Base-by-base conservation (phyloP, 768 basidiomycete species). In the Tylopilus rubrobrunneus region DNA sequence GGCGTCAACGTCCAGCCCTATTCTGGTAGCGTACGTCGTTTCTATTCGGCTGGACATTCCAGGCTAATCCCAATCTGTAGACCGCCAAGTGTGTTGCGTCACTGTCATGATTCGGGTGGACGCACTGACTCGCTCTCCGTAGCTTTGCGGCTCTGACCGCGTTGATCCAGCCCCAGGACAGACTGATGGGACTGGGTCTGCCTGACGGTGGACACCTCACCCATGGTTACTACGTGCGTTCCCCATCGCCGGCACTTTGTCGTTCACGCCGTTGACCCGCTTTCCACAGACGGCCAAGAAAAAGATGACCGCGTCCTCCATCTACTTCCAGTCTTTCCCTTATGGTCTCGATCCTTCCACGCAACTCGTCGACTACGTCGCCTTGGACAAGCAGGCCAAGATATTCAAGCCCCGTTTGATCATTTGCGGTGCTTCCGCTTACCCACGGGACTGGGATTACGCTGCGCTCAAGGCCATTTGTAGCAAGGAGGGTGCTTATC, bases 1-100 rank as follows among this genome's bases (percentile, higher is more conserved):
- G 96, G 96, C 62, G 94, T 99, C 74, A 98, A 98, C 68, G 97
- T 99, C 52, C 97, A 99, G 74, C 97, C 97, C 7, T 99, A 98
- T 75, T 97, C 94, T 63, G 91, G 92, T 53, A 86, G 84, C 57
- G 87, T 92, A 67, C 70, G 87, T 82, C 33, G 48, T 17, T 52
- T n/a, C 5, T 3, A 7, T 2, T 23, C 12, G 17, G 44, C 42
- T 56, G 21, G 45, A 15, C 41, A 4, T 31, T 23, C 7, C 9
- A 42, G 10, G 4, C 28, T 27, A 53, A 58, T 69, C 49, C 55
- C 56, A 40, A 19, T 19, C 19, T 68, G 57, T 57, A 89, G 83
- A 96, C 92, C 41, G 93, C 92, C 58, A 96, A 96, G 91, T 92
- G 67, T 40, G 87, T 75, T 31, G 14, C 8, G 6, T 34, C 6